These are phyloP conservation scores for Ganoderma multipileum DNA, from an alignment of 1,284 basidiomycete genomes.

Conservation along the genomic window DNA sequence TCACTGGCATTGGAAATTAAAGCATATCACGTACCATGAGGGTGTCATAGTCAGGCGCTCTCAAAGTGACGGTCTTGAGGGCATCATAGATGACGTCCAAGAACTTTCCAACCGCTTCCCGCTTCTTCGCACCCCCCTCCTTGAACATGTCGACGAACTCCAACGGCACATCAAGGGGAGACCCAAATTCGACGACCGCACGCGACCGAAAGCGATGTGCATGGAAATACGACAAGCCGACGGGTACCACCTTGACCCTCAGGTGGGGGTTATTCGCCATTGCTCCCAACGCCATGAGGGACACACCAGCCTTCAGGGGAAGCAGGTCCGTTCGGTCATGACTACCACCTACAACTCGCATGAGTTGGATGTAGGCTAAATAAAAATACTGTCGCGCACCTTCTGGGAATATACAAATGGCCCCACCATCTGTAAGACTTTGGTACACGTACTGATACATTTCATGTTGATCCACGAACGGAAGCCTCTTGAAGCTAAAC, in stretches of 20 bases:
- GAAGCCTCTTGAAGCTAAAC: slow-evolving; percentile 79
- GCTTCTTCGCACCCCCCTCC: slow-evolving; percentile 87
- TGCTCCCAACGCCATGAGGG: slow-evolving; percentile 97
- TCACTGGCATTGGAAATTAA: slow-evolving; percentile 7
- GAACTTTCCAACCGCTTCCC: slow-evolving; percentile 90
- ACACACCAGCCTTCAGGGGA: slow-evolving; percentile 95
- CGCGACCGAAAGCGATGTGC: slow-evolving; percentile 94
- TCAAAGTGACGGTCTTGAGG: slow-evolving; percentile 96
- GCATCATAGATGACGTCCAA: slow-evolving; percentile 94
- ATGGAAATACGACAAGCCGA: slow-evolving; percentile 96
- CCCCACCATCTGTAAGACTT: slow-evolving; percentile 85
- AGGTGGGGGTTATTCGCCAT: slow-evolving; percentile 92
- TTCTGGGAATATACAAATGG: slow-evolving; percentile 97
- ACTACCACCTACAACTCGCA: slow-evolving; percentile 76
- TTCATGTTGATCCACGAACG: slow-evolving; percentile 90
- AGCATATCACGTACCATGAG: slow-evolving; percentile 74
- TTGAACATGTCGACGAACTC: slow-evolving; percentile 93
- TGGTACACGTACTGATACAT: slow-evolving; percentile 97
- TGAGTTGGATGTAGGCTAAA: slow-evolving; percentile 4
- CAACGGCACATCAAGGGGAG: slow-evolving; percentile 87
- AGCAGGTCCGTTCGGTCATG: slow-evolving; percentile 96
- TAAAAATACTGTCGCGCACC: slow-evolving; percentile 52
- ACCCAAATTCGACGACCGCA: slow-evolving; percentile 97
- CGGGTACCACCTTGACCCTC: slow-evolving; percentile 92
- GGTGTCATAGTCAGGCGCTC: slow-evolving; percentile 98